Evolutionary conservation across 495 filamentous ascomycete species (phyloP).

Genomic region (Penicillium waksmanii): DNA sequence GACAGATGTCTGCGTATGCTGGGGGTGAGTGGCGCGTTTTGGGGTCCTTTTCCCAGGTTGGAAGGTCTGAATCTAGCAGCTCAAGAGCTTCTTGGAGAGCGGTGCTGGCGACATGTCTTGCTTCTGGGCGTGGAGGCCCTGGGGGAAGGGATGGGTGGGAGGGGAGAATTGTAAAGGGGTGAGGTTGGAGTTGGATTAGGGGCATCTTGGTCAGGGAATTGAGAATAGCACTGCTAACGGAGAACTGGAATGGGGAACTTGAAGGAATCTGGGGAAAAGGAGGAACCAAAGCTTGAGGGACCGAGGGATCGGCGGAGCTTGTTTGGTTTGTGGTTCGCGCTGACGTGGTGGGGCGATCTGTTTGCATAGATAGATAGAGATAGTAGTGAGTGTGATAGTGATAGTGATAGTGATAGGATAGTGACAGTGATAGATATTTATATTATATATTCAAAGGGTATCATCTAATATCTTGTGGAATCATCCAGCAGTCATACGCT

Average conservation of each 20-base stretch:
- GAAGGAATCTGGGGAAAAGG: slow-evolving; percentile 1
- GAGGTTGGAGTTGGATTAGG: slow-evolving; percentile 32
- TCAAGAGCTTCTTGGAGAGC: slow-evolving; percentile 59
- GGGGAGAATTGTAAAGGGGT: slow-evolving; percentile 37
- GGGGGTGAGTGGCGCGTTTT: slow-evolving; percentile 46
- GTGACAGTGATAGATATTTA: background rate
- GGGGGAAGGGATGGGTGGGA: slow-evolving; percentile 32
- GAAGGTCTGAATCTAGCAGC: slow-evolving; percentile 52
- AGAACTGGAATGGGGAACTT: background rate
- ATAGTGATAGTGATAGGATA: background rate
- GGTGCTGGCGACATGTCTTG: slow-evolving; percentile 26
- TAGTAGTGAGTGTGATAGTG: background rate
- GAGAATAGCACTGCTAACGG: background rate
- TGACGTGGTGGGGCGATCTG: slow-evolving; percentile 2
- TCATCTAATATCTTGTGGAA: background rate
- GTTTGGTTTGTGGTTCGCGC: background rate
- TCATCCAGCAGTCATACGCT: slow-evolving; percentile 14
- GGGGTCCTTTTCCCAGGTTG: slow-evolving; percentile 30
- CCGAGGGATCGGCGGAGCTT: slow-evolving; percentile 22
- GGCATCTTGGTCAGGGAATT: slow-evolving; percentile 23
- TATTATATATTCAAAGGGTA: background rate
- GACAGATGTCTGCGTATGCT: slow-evolving; percentile 28
- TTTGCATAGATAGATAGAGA: background rate
- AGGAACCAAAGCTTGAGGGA: slow-evolving; percentile 7
- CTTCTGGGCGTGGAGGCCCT: slow-evolving; percentile 18